phyloP scores from a whole-genome alignment of 1,139 yeast genomes.

The Blastobotrys capitulatus region DNA sequence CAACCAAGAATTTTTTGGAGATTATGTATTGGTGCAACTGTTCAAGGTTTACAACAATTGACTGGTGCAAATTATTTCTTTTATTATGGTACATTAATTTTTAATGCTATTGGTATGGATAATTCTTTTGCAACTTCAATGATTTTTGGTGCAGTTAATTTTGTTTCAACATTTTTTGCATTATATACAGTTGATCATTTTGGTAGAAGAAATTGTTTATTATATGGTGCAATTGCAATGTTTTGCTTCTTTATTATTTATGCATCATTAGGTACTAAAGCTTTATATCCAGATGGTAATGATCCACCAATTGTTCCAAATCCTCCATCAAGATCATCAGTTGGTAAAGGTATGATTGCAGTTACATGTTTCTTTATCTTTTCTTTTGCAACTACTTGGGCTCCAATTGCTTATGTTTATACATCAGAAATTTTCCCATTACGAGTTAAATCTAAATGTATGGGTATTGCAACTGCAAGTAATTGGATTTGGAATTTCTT shows the following conservation, averaged over 20 bases:
- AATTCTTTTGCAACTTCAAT: slow-evolving; percentile 69
- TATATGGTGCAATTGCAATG: slow-evolving; percentile 64
- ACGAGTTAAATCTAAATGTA: slow-evolving; percentile 73
- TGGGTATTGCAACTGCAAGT: slow-evolving; percentile 63
- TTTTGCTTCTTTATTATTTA: slow-evolving; percentile 57
- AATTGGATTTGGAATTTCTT: slow-evolving; percentile 78
- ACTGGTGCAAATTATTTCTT: slow-evolving; percentile 80
- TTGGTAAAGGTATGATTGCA: slow-evolving; percentile 49
- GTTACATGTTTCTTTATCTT: slow-evolving; percentile 74
- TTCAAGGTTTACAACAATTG: slow-evolving; percentile 70
- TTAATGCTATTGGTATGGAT: slow-evolving; percentile 65
- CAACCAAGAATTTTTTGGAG: slow-evolving; percentile 63
- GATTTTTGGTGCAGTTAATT: slow-evolving; percentile 72
- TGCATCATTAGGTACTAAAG: slow-evolving; percentile 63
- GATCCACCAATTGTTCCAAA: slow-evolving; percentile 13
- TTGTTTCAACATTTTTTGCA: slow-evolving; percentile 66
- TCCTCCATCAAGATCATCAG: slow-evolving; percentile 50
- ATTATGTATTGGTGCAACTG: slow-evolving; percentile 56
- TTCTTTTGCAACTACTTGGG: slow-evolving; percentile 86
- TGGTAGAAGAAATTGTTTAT: slow-evolving; percentile 64
- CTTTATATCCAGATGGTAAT: slow-evolving; percentile 50
- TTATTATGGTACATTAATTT: slow-evolving; percentile 74
- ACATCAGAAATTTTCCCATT: slow-evolving; percentile 76
- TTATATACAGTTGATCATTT: slow-evolving; percentile 60
- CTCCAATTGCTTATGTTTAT: slow-evolving; percentile 74